These are phyloP conservation scores for Onygenales sp. DNA, from an alignment of 2,329 filamentous ascomycete genomes.

Conservation along the genomic window DNA sequence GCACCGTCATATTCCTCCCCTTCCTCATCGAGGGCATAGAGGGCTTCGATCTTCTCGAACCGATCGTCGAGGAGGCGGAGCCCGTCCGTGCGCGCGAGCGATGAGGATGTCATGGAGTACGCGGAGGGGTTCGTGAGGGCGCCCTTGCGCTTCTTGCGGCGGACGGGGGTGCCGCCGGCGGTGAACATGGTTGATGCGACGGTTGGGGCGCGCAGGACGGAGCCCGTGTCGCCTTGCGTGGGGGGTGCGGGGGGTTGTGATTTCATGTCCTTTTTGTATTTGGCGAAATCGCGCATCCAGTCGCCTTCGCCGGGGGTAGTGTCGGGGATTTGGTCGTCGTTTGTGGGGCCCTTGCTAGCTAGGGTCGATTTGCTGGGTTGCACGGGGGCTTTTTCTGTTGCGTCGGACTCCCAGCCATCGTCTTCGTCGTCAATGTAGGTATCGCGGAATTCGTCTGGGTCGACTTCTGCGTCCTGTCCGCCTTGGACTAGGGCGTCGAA, in stretches of 20 bases:
- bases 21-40: constrained; percentile 57
- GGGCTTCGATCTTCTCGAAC: constrained; percentile 83
- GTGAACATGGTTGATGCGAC: constrained; percentile 37
- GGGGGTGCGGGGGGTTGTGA: constrained; percentile 27
- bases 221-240: constrained; percentile 29
- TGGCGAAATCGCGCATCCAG: constrained; percentile 87
- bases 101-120: constrained; percentile 88
- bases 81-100: constrained; percentile 78
- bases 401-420: constrained; percentile 90
- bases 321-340: constrained; percentile 30
- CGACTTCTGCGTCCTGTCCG: constrained; percentile 56
- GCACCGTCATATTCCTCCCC: constrained; percentile 39
- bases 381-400: constrained; percentile 64
- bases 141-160: constrained; percentile 89
- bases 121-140: constrained; percentile 78
- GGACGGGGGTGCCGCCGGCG: constrained; percentile 56
- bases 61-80: constrained; percentile 75
- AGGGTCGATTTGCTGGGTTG: constrained; percentile 24
- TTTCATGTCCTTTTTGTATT: constrained; percentile 75
- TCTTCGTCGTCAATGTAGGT: constrained; percentile 51
- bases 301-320: constrained; percentile 59
- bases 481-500: constrained; percentile 66
- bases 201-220: constrained; percentile 25
- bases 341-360: constrained; percentile 16
- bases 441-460: constrained; percentile 70